Evolutionary conservation across 768 basidiomycete genomes (phyloP).

Genomic region (Sutorius australiensis): DNA sequence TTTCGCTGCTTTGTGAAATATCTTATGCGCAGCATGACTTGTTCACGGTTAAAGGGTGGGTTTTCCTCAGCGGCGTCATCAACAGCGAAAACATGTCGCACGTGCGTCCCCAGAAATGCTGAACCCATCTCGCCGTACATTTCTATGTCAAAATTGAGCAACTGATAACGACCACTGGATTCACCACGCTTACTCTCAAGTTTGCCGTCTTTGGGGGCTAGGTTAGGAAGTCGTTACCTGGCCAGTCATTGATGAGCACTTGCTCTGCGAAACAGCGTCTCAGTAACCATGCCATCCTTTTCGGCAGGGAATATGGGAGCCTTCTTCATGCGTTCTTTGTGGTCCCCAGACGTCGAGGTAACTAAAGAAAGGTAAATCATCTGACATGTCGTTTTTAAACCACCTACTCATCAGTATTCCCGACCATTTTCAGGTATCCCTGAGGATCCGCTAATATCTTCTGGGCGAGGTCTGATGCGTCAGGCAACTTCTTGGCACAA

Average conservation of each 20-base stretch:
- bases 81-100: not conserved
- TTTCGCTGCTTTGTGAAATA: conserved; percentile 15
- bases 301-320: conserved; percentile 9
- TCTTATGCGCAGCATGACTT: conserved; percentile 4
- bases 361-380: conserved; percentile 2
- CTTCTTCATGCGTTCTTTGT: conserved; percentile 7
- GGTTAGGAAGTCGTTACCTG: conserved; percentile 2
- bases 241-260: conserved; percentile 15
- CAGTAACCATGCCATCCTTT: not conserved
- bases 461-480: conserved; percentile 8
- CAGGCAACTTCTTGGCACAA: conserved; percentile 11
- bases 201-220: conserved; percentile 5
- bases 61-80: not conserved
- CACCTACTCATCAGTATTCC: conserved; percentile 1
- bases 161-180: not conserved
- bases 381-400: not conserved
- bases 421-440: conserved; percentile 1
- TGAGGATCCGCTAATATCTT: conserved; percentile 10
- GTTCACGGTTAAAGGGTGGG: not conserved
- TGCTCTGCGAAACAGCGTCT: conserved; percentile 6
- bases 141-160: not conserved
- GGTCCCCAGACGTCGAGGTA: too few relatives aligned
- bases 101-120: conserved; percentile 7
- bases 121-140: conserved; percentile 15
- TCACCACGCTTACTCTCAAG: conserved; percentile 10